These are phyloP conservation scores for Psilocybe cubensis DNA, from an alignment of 768 basidiomycete species.

Conservation along the genomic window DNA sequence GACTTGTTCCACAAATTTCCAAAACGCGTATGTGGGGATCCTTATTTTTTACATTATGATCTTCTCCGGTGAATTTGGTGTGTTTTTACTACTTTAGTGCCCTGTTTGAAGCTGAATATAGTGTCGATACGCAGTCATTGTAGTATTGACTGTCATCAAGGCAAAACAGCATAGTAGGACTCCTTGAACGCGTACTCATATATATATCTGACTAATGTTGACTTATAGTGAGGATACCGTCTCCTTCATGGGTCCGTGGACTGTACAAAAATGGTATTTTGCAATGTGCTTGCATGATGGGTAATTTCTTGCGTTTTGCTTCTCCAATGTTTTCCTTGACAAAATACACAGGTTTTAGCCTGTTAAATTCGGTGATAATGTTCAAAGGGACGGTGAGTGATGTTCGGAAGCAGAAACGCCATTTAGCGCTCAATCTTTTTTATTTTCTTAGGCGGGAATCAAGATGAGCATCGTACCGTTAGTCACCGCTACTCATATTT, in stretches of 20 bases:
- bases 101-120: neutral
- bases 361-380: neutral
- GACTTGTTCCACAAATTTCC: neutral
- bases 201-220: neutral
- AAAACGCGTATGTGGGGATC: too few relatives aligned
- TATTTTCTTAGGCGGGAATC: neutral
- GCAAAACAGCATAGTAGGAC: neutral
- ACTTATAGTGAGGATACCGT: neutral
- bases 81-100: neutral
- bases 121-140: neutral
- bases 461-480: slow-evolving; percentile 3
- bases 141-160: slow-evolving; percentile 1
- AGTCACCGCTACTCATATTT: neutral
- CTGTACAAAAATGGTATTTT: slow-evolving; percentile 6
- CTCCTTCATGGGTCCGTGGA: neutral
- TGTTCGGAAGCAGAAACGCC: neutral
- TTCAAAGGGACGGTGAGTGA: neutral
- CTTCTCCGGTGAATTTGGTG: neutral
- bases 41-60: neutral
- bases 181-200: neutral
- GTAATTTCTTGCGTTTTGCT: neutral
- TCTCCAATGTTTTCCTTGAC: neutral
- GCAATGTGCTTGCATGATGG: neutral
- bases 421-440: neutral
- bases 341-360: neutral